Conservation (phyloP, 106 monocot species). For the Agapanthus africanus region DNA sequence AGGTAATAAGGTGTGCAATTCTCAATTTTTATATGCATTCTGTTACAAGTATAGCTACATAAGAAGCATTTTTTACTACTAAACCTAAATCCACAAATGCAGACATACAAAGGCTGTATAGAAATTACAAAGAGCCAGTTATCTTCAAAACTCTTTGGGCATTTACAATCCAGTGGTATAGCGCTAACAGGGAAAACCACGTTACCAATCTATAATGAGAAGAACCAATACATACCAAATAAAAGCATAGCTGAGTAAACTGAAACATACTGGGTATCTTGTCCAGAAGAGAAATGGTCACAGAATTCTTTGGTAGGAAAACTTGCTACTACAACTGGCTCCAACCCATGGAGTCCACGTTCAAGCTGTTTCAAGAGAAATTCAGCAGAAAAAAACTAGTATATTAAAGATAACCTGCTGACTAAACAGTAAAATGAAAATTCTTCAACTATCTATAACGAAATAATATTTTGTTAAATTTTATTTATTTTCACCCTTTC, state of each 20-base stretch:
- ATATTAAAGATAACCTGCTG: background rate
- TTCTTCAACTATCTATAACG: background rate
- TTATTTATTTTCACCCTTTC: background rate
- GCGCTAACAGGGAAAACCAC: too few relatives aligned
- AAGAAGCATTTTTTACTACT: too few relatives aligned
- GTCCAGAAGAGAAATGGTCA: conserved; percentile 31
- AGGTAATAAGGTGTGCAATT: too few relatives aligned
- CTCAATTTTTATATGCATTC: too few relatives aligned
- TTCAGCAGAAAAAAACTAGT: background rate
- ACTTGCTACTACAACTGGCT: conserved; percentile 36
- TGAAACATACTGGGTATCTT: conserved; percentile 51
- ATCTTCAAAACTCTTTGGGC: too few relatives aligned
- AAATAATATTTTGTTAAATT: background rate
- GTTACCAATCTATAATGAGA: too few relatives aligned
- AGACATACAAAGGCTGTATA: too few relatives aligned
- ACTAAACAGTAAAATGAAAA: background rate
- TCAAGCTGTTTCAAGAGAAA: conserved; percentile 43
- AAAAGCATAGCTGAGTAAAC: background rate
- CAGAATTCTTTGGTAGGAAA: conserved; percentile 50
- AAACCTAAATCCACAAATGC: too few relatives aligned
- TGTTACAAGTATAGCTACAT: too few relatives aligned
- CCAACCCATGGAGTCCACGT: conserved; percentile 52
- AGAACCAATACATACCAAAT: too few relatives aligned
- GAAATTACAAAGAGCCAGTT: too few relatives aligned
- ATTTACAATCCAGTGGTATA: too few relatives aligned